Evolutionary conservation across 805 yeast genomes (phyloP), one percentile per base, ranked within the genome.

Genomic region (Komagataella mondaviorum): DNA sequence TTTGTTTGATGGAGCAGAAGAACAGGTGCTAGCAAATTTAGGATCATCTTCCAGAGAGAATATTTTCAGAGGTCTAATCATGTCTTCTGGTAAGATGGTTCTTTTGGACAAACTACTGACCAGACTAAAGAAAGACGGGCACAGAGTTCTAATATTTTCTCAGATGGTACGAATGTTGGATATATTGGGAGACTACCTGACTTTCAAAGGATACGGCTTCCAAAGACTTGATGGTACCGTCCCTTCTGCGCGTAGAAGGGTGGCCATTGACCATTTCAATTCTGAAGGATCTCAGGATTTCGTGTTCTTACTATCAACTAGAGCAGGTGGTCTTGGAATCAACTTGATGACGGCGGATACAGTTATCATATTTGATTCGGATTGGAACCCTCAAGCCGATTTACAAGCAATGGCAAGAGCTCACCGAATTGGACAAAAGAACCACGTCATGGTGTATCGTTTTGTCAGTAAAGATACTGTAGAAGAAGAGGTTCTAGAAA

Each of bases 361-460:
- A 6, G 99, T 93, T 24, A 88, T 93, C 59, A 91, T 93, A 45
- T 93, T 93, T 68, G 99, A 93, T 68, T 88, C 96, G 4, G 99
- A 93, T 70, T 93, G 99, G 99, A 93, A 93, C 63, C 99, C 99
- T 0, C 99, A 93, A 66, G 99, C 99, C 0, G 99, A 93, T 75
- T 73, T 93, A 60, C 99, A 93, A 69, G 99, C 99, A 1, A 93
- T 93, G 99, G 99, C 99, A 0, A 81, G 99, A 69, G 99, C 99
- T 2, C 99, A 93, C 70, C 83, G 99, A 73, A 93, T 93, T 64
- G 99, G 99, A n/a, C 99, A 93, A 66, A 93, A 90, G 68, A 89
- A 88, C 60, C 99, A 93, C 68, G 99, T 93, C 44, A 88, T 88
- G 81, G 98, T 93, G 16, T 93, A 93, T 64, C 75, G 99, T 63